Evolutionary conservation across 192 early-diverging fungal genomes (phyloP).

Genomic region (Entophlyctis helioformis): DNA sequence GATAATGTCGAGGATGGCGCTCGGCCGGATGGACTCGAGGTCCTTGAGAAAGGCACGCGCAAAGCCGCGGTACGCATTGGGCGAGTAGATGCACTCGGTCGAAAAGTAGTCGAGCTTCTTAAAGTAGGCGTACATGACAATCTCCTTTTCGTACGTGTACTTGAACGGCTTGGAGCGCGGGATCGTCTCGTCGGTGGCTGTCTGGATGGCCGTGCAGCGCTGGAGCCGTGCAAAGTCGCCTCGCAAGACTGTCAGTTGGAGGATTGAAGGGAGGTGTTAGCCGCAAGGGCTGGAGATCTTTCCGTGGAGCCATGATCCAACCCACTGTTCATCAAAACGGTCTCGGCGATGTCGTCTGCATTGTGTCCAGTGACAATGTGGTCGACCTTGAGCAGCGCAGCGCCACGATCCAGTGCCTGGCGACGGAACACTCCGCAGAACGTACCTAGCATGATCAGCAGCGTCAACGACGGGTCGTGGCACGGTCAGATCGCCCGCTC

Average conservation of each 20-base stretch:
- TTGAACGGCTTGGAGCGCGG: constrained; percentile 95
- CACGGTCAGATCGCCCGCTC: too few species aligned
- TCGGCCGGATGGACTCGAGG: constrained; percentile 78
- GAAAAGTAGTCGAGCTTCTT: constrained; percentile 96
- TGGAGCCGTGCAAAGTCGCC: constrained; percentile 85
- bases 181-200: constrained; percentile 63
- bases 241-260: too few species aligned
- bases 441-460: constrained; percentile 50
- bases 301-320: background rate
- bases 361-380: constrained; percentile 99
- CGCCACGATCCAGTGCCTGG: constrained; percentile 92
- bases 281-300: background rate
- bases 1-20: constrained; percentile 89
- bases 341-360: constrained; percentile 98
- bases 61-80: constrained; percentile 93
- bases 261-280: constrained; percentile 34
- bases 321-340: constrained; percentile 92
- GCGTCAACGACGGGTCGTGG: too few species aligned
- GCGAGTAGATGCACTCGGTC: constrained; percentile 96
- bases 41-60: constrained; percentile 92
- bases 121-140: constrained; percentile 95
- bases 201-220: constrained; percentile 86
- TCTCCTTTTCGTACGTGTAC: constrained; percentile 98
- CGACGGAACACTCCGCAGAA: constrained; percentile 98
- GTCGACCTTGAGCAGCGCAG: constrained; percentile 76